A percentile compares a stretch with the other conserved stretches of the same genome.
Evolutionary conservation across 1,139 yeast species (phyloP).

Genomic region (Geotrichum fermentans): DNA sequence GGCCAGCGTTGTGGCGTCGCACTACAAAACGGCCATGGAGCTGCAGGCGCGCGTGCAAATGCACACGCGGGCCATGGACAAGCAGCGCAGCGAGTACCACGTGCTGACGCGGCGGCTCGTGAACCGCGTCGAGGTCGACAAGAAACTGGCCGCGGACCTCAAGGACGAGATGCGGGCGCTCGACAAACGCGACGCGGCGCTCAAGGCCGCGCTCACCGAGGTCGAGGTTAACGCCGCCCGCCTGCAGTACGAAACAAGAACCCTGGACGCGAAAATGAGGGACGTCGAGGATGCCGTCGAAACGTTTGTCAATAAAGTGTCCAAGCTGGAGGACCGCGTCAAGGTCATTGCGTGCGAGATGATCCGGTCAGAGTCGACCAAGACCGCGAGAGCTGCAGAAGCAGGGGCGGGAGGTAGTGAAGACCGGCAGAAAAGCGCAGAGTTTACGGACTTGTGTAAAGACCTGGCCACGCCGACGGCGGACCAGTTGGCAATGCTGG

Average conservation of each 20-base stretch:
- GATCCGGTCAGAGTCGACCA: slow-evolving; percentile 1
- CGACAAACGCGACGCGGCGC: slow-evolving; percentile 35
- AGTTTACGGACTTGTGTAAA: background rate
- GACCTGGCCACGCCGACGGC: background rate
- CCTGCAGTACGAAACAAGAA: slow-evolving; percentile 71
- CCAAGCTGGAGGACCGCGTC: slow-evolving; percentile 36
- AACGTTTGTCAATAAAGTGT: slow-evolving; percentile 44
- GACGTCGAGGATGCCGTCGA: slow-evolving; percentile 76
- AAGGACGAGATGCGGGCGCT: slow-evolving; percentile 38
- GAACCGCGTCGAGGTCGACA: slow-evolving; percentile 37
- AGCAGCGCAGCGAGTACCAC: slow-evolving; percentile 13
- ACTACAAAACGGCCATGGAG: slow-evolving; percentile 13
- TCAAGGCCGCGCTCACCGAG: slow-evolving; percentile 53
- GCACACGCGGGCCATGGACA: slow-evolving; percentile 6
- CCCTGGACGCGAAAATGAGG: slow-evolving; percentile 64
- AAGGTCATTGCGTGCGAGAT: slow-evolving; percentile 5
- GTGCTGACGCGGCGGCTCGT: slow-evolving; percentile 27
- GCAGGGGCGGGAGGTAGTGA: background rate
- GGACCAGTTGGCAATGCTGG: background rate
- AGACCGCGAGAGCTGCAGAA: background rate
- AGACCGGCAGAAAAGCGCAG: background rate
- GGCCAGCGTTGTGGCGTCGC: slow-evolving; percentile 4
- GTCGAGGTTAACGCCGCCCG: slow-evolving; percentile 69
- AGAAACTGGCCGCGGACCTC: slow-evolving; percentile 30
- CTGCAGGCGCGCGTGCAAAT: slow-evolving; percentile 11